These are phyloP conservation scores for Phytophthora agathidicida DNA, from an alignment of 352 stramenopile species.

Conservation along the genomic window DNA sequence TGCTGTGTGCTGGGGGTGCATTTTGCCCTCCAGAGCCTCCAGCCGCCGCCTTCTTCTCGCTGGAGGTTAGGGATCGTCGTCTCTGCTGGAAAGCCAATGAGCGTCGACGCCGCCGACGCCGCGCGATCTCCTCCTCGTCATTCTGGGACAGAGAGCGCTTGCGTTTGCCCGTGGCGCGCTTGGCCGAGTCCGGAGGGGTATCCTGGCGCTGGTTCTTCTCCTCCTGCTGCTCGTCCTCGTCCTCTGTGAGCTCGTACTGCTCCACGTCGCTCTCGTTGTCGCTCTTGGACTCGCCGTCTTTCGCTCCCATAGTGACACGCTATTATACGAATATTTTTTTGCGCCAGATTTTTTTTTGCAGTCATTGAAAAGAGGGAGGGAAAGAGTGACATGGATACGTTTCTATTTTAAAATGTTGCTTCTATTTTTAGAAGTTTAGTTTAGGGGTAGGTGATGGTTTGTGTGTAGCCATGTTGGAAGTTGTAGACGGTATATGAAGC, in stretches of 20 bases:
- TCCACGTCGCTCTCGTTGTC: constrained; percentile 34
- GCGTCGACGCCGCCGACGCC: constrained; percentile 59
- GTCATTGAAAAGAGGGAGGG: not conserved
- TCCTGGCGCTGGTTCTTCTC: not conserved
- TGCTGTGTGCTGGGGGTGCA: constrained; percentile 37
- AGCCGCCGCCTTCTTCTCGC: constrained; percentile 24
- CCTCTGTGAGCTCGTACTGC: constrained; percentile 36
- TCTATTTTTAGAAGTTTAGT: too few relatives aligned
- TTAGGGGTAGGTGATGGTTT: too few relatives aligned
- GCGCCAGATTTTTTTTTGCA: constrained; percentile 15
- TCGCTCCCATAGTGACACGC: constrained; percentile 17
- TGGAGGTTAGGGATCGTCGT: constrained; percentile 70
- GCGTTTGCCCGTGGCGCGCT: constrained; percentile 52
- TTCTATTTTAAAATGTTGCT: not conserved
- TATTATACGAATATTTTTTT: too few relatives aligned
- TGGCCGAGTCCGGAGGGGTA: constrained; percentile 7
- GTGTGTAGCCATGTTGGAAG: constrained; percentile 14
- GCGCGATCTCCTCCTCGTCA: constrained; percentile 74
- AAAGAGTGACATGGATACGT: constrained; percentile 7
- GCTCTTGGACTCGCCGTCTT: constrained; percentile 35
- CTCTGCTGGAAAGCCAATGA: constrained; percentile 79
- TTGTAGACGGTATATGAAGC: constrained; percentile 55
- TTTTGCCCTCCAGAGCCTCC: not conserved
- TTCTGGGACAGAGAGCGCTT: constrained; percentile 56
- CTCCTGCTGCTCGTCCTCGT: constrained; percentile 33